Base-by-base conservation (phyloP, 306 rosid genomes). In the Leucaena leucocephala region DNA sequence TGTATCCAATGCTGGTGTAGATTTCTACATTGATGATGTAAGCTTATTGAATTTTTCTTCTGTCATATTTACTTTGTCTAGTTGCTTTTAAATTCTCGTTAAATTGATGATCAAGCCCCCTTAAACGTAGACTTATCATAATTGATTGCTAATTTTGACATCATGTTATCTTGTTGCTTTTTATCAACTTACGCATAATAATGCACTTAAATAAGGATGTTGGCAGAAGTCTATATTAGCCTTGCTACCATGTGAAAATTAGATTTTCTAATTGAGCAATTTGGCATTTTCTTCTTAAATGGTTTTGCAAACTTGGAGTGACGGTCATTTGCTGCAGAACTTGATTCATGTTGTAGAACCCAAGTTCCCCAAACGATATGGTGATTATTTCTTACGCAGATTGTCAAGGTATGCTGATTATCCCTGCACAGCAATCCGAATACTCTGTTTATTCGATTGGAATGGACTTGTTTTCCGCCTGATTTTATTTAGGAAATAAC, bases 321-420 rank as follows among this genome's bases (percentile, higher is more conserved):
- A 27, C 27, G 27, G 40, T 79, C 14, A 44, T 59, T 79, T 90
- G 42, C 69, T 84, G 86, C 94, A 95, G 98, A 94, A 96, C 79
- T 77, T 80, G 58, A 64, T 96, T 74, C 84, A 77, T 49, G 99
- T 91, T 52, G 83, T 84, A 1, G 94, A 93, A 80, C 89, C 98
- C 0, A 96, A 93, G 81, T 87, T 90, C 45, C 72, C 87, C 72
- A 96, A 91, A 79, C 88, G 87, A 36, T 90, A 93, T 42, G 98
- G 97, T 44, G 99, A 96, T 84, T 91, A 85, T 87, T 96, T 93
- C 82, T 84, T 93, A 89, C 98, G 21, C 99, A 95, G 84, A 86
- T 95, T 76, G 93, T 84, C 76, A 90, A 93, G 94, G 99, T 95
- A 75, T 74, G 91, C 22, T 19, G 91, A n/a, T 33, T 13, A 35